A percentile compares a stretch with the other conserved stretches of the same genome.
These are phyloP conservation scores for Hypomyces rosellus DNA, from an alignment of 2,329 filamentous ascomycete species.

Conservation along the genomic window DNA sequence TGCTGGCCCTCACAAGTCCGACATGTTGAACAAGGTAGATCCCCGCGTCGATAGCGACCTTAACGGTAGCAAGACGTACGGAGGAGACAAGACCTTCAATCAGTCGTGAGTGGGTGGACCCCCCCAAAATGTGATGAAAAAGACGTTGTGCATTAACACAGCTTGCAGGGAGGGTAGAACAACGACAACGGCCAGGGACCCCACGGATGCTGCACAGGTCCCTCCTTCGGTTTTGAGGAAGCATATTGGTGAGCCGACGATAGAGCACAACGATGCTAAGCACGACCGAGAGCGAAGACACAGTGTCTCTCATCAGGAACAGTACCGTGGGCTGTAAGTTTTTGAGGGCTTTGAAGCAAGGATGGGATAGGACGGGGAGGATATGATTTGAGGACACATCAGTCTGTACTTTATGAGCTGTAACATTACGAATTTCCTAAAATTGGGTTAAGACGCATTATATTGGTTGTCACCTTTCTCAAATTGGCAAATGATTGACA, in stretches of 20 bases:
- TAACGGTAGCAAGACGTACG: slow-evolving; percentile 48
- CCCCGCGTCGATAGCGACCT: slow-evolving; percentile 50
- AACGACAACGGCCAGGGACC: slow-evolving; percentile 30
- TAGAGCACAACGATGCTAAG: slow-evolving; percentile 37
- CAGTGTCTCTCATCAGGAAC: slow-evolving; percentile 43
- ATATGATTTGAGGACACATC: too few relatives aligned
- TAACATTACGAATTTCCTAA: too few relatives aligned
- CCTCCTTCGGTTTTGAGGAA: slow-evolving; percentile 47
- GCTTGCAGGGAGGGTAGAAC: neutral
- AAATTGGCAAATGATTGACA: too few relatives aligned
- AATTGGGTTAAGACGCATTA: too few relatives aligned
- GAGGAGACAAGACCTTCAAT: slow-evolving; percentile 43
- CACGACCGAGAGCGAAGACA: slow-evolving; percentile 43
- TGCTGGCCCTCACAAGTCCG: slow-evolving; percentile 41
- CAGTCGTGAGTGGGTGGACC: slow-evolving; percentile 28
- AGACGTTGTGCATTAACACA: slow-evolving; percentile 4
- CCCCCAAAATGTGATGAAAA: neutral
- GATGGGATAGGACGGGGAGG: neutral
- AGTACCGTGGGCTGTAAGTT: slow-evolving; percentile 38
- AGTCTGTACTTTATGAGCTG: too few relatives aligned
- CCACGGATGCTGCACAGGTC: slow-evolving; percentile 51
- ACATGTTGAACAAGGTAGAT: slow-evolving; percentile 49
- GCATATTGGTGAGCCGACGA: slow-evolving; percentile 38
- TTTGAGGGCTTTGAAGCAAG: neutral
- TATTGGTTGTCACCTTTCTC: too few relatives aligned